Evolutionary conservation across 225 moss, liverwort and hornwort genomes (phyloP).

Genomic region (Rhytidiadelphus loreus): DNA sequence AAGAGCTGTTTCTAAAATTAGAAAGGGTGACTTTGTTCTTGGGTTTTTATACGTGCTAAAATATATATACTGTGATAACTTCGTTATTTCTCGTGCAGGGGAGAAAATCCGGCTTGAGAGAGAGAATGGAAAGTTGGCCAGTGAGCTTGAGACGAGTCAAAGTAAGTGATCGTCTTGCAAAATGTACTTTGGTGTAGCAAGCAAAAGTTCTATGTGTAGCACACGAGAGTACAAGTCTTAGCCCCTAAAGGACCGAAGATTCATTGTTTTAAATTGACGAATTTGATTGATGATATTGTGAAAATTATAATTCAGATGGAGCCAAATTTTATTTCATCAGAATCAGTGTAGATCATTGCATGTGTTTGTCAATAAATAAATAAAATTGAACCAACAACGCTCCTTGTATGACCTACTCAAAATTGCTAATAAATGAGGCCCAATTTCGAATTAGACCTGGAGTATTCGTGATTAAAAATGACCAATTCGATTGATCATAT

Average conservation of each 20-base stretch:
- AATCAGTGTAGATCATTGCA: not conserved
- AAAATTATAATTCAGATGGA: not conserved
- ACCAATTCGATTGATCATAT: not conserved
- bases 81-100: not conserved
- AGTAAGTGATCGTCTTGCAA: slow-evolving; percentile 22
- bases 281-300: not conserved
- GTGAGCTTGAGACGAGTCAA: slow-evolving; percentile 32
- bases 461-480: not conserved
- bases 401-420: not conserved
- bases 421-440: not conserved
- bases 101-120: slow-evolving; percentile 39
- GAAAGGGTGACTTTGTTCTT: not conserved
- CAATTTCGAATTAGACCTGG: not conserved
- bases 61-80: not conserved
- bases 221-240: not conserved
- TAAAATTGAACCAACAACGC: not conserved
- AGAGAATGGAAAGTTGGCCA: slow-evolving; percentile 31
- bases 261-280: not conserved
- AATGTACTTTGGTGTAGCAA: not conserved
- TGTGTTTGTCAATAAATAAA: not conserved
- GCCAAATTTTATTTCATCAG: not conserved
- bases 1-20: not conserved
- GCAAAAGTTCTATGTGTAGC: not conserved
- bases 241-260: not conserved
- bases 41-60: not conserved